Evolutionary conservation across 176 grass and related monocot genomes (phyloP).

Genomic region (Avena insularis): DNA sequence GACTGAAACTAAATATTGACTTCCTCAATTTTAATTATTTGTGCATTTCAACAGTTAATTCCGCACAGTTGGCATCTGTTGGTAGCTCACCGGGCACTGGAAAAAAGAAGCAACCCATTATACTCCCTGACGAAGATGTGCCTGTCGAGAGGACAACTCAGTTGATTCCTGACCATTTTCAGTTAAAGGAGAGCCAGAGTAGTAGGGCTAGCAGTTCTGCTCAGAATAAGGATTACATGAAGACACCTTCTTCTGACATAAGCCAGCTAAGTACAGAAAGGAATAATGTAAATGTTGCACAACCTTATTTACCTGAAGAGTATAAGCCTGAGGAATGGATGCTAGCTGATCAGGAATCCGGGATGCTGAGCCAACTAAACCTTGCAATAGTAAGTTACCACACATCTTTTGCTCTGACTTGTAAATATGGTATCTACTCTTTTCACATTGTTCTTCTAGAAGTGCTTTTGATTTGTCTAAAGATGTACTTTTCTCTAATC

Average conservation of each 20-base stretch:
- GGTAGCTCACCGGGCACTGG: conserved; percentile 32
- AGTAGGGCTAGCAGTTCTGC: conserved; percentile 42
- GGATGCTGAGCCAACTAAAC: conserved; percentile 77
- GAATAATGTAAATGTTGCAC: conserved; percentile 50
- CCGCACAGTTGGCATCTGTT: conserved; percentile 35
- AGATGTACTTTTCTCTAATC: conserved; percentile 36
- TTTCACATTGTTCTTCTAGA: conserved; percentile 42
- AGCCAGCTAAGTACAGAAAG: conserved; percentile 58
- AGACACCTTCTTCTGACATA: conserved; percentile 54
- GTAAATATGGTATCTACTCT: conserved; percentile 18
- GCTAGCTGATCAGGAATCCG: conserved; percentile 57
- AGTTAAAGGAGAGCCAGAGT: conserved; percentile 35
- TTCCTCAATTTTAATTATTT: conserved; percentile 43
- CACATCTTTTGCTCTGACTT: conserved; percentile 50
- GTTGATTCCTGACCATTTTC: conserved; percentile 40
- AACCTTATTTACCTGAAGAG: conserved; percentile 52
- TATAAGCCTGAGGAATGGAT: conserved; percentile 97
- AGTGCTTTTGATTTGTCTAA: conserved; percentile 34
- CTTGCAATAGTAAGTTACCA: conserved; percentile 87
- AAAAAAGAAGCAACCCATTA: conserved; percentile 55
- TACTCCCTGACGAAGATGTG: conserved; percentile 51
- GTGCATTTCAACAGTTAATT: conserved; percentile 47
- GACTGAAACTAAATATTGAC: conserved; percentile 32
- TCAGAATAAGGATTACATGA: conserved; percentile 37
- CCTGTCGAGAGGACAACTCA: conserved; percentile 40